Base-by-base conservation (phyloP, 164 flowering plant species). In the Piper betle region DNA sequence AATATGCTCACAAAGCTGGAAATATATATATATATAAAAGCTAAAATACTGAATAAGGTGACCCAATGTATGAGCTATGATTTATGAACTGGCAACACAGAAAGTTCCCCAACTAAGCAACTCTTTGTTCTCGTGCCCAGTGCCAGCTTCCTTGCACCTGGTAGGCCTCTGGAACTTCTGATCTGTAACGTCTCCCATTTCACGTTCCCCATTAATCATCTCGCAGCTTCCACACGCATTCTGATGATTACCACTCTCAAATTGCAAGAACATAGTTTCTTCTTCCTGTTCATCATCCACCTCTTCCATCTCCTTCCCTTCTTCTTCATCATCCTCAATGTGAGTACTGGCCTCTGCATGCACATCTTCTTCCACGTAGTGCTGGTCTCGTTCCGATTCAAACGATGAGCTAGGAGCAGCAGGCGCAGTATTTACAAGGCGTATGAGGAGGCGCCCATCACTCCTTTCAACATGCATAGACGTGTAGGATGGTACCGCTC, bases 391-490 rank as follows among this genome's bases (percentile, higher is more conserved):
- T 3, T 15, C 15, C 7, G 52, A 16, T 37, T 12, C 8, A 6
- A 33, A 55, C 7, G 12, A 5, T n/a, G n/a, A 38, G 10, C n/a
- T n/a, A n/a, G n/a, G n/a, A n/a, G n/a, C n/a, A n/a, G 61, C 17
- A 37, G 61, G 52, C 33, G 1, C 39, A 56, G 18, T 37, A 18
- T 39, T 53, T n/a, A 64, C 3, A 15, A 64, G 48, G 16, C 61
- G 61, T 17, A 91, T 73, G 25, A 73, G 71, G 20, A 91, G 85
- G 37, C 91, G 81, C 55, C 97, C 97, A 57, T 83, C 40, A 60
- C 72, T 68, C 55, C 97, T 64, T 56, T 87, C 88, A 6, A 83
- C 85, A 58, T 75, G 79, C 39, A 91, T 72, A 64, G 60, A 73
- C 13, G 75, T n/a, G 9, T 42, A 66, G 6, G 18, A 46, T 18